Conservation (phyloP, 179 eudicot genomes). For the Patellifolia procumbens region DNA sequence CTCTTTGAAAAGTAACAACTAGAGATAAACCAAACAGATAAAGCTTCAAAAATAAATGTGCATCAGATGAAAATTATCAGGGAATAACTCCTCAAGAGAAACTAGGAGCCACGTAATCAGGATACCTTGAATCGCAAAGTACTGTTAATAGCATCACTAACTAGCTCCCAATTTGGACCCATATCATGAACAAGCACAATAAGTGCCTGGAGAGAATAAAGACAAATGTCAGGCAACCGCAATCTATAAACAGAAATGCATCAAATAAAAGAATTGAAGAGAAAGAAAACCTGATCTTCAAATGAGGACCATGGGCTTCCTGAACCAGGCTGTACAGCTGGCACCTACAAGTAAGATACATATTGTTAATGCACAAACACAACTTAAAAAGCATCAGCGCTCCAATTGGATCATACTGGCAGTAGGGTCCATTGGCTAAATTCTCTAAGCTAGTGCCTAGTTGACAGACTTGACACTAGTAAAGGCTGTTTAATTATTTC, state of each 20-base stretch:
- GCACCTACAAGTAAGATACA: conserved; percentile 48
- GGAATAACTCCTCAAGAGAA: background rate
- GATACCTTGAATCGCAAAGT: conserved; percentile 88
- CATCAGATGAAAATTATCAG: conserved; percentile 9
- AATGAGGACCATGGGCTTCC: conserved; percentile 83
- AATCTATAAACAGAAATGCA: background rate
- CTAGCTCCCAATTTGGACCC: conserved; percentile 98
- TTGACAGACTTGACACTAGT: background rate
- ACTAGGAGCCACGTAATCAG: background rate
- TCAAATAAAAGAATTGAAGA: background rate
- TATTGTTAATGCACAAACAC: background rate
- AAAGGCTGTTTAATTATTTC: no score
- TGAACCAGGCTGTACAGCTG: conserved; percentile 63
- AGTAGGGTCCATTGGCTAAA: background rate
- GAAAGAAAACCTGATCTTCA: conserved; percentile 81
- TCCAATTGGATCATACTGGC: background rate
- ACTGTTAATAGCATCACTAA: conserved; percentile 87
- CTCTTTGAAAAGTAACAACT: conserved; percentile 1
- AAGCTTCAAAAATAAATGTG: background rate
- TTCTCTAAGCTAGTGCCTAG: no score
- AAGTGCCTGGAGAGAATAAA: conserved; percentile 64
- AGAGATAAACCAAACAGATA: background rate
- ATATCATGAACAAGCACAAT: conserved; percentile 97
- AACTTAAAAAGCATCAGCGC: background rate
- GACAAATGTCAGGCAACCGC: conserved; percentile 27